These are phyloP conservation scores for Trichoderma sp. DNA, from an alignment of 2,329 filamentous ascomycete genomes.

Conservation along the genomic window DNA sequence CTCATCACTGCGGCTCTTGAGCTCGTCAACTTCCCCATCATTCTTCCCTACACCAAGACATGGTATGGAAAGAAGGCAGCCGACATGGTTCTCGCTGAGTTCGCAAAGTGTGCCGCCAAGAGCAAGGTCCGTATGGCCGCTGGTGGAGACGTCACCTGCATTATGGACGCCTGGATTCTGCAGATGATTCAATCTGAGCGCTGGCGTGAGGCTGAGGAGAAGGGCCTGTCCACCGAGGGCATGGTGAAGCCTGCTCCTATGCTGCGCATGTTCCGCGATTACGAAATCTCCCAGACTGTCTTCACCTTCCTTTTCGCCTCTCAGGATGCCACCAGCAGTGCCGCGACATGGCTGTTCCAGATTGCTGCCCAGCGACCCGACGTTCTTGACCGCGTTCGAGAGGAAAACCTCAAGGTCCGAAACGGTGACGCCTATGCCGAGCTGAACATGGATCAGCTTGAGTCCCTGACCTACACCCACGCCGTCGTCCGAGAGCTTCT, in stretches of 20 bases:
- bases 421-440: conserved; percentile 71
- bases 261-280: conserved; percentile 84
- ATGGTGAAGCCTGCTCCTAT: conserved; percentile 80
- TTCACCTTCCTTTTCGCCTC: conserved; percentile 98
- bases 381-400: conserved; percentile 82
- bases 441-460: conserved; percentile 81
- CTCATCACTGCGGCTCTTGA: conserved; percentile 93
- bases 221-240: conserved; percentile 66
- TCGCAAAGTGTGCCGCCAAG: conserved; percentile 88
- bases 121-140: conserved; percentile 89
- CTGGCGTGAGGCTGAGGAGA: conserved; percentile 77
- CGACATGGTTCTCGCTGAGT: conserved; percentile 88
- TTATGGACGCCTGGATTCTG: conserved; percentile 94
- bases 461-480: conserved; percentile 85
- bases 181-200: conserved; percentile 81
- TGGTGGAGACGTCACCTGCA: conserved; percentile 83
- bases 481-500: conserved; percentile 89
- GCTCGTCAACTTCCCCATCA: conserved; percentile 97
- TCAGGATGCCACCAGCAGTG: conserved; percentile 94
- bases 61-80: conserved; percentile 98
- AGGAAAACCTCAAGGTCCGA: conserved; percentile 80
- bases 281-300: conserved; percentile 88
- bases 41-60: conserved; percentile 90
- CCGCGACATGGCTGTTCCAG: conserved; percentile 94
- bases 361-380: conserved; percentile 92